Conservation (phyloP, 2,329 filamentous ascomycete genomes). For the Aspergillus candidus region DNA sequence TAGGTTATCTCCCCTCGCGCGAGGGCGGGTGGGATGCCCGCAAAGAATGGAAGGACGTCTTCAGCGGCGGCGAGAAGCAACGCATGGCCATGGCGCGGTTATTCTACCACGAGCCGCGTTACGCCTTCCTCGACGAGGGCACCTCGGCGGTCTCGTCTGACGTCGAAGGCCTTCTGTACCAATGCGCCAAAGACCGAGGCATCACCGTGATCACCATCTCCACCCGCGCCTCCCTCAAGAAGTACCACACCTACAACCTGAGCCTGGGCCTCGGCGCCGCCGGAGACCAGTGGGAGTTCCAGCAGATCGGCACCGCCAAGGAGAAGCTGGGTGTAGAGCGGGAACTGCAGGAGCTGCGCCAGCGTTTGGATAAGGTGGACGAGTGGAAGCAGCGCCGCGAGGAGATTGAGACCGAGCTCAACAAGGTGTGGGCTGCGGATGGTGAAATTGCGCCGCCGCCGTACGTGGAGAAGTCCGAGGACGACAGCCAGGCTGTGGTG, state of each 20-base stretch:
- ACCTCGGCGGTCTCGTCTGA: slow-evolving; percentile 87
- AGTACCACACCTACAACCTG: slow-evolving; percentile 90
- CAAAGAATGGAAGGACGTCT: slow-evolving; percentile 97
- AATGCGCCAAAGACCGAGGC: slow-evolving; percentile 83
- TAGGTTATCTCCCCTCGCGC: slow-evolving; percentile 83
- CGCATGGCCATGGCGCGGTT: slow-evolving; percentile 84
- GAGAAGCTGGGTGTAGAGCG: slow-evolving; percentile 93
- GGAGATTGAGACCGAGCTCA: slow-evolving; percentile 79
- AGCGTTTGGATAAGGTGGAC: slow-evolving; percentile 73
- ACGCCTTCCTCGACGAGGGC: slow-evolving; percentile 91
- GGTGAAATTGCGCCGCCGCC: slow-evolving; percentile 34
- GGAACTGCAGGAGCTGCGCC: slow-evolving; percentile 77
- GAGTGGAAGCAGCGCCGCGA: slow-evolving; percentile 71
- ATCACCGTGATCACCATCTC: slow-evolving; percentile 97
- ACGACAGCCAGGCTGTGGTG: slow-evolving; percentile 3
- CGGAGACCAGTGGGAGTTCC: slow-evolving; percentile 85
- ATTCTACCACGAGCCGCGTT: slow-evolving; percentile 89
- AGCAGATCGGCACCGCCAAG: slow-evolving; percentile 85
- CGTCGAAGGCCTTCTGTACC: slow-evolving; percentile 89
- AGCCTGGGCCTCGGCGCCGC: slow-evolving; percentile 73
- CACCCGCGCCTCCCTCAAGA: slow-evolving; percentile 87
- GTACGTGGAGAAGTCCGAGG: slow-evolving; percentile 23
- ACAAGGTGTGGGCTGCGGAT: slow-evolving; percentile 53
- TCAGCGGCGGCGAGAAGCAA: slow-evolving; percentile 97
- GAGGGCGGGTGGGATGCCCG: slow-evolving; percentile 95